Evolutionary conservation across 352 stramenopile species (phyloP).

Genomic region (Blastocystis hominis): DNA sequence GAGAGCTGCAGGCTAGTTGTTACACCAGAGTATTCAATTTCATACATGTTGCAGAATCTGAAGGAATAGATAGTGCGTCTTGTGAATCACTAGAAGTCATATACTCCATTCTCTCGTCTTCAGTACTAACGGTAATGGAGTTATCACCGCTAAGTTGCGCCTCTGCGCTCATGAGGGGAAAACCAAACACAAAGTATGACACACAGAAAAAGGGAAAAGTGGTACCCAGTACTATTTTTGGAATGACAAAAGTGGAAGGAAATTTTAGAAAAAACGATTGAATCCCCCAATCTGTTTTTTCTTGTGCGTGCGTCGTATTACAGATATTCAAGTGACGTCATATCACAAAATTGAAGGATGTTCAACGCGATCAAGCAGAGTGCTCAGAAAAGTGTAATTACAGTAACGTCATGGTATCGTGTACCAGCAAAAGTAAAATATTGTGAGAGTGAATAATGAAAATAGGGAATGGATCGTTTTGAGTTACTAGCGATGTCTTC

Average conservation of each 20-base stretch:
- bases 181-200: not conserved
- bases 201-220: not conserved
- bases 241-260: not conserved
- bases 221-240: not conserved
- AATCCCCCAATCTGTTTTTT: not conserved
- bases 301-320: not conserved
- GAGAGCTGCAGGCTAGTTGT: not conserved
- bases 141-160: too few relatives aligned
- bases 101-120: too few relatives aligned
- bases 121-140: too few relatives aligned
- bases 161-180: not conserved
- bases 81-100: not conserved
- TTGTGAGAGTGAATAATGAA: not conserved
- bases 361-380: not conserved
- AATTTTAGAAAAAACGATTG: too few relatives aligned
- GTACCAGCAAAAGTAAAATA: conserved; percentile 6
- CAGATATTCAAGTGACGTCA: not conserved
- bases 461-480: conserved; percentile 53
- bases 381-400: conserved; percentile 51
- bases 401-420: conserved; percentile 40
- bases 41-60: not conserved
- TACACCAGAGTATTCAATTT: not conserved
- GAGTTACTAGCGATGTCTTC: conserved; percentile 52
- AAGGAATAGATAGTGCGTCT: not conserved
- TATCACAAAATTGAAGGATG: not conserved